Percentiles rank a stretch among this genome's conserved stretches.
These are phyloP conservation scores for Lolium rigidum DNA, from an alignment of 176 grass and related monocot genomes.

Conservation along the genomic window DNA sequence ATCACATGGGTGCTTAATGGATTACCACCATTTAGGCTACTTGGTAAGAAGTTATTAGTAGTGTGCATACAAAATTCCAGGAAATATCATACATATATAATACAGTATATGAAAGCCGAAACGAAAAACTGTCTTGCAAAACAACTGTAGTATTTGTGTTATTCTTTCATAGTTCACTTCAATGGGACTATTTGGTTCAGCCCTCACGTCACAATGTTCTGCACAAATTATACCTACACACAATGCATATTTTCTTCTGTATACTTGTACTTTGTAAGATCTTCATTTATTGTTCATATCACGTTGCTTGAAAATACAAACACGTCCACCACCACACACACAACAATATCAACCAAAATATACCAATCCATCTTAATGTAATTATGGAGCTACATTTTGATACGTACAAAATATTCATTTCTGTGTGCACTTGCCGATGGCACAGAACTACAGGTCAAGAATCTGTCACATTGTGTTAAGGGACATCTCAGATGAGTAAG, in stretches of 20 bases:
- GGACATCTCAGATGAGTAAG: conserved; percentile 93
- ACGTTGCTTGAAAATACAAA: neutral
- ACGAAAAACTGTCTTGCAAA: neutral
- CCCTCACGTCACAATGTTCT: neutral
- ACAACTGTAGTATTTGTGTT: neutral
- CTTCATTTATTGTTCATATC: neutral
- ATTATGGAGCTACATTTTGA: neutral
- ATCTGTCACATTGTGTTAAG: conserved; percentile 6
- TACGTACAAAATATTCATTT: conserved; percentile 1
- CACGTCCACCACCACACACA: neutral
- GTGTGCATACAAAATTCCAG: conserved; percentile 2
- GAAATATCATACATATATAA: neutral
- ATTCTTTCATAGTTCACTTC: neutral
- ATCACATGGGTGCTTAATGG: neutral
- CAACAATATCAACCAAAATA: conserved; percentile 5
- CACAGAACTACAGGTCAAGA: neutral
- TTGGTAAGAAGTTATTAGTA: conserved; percentile 9
- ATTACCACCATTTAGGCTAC: neutral
- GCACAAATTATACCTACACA: neutral
- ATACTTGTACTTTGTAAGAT: neutral
- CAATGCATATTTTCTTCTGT: neutral
- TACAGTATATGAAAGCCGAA: neutral
- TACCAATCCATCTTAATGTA: neutral
- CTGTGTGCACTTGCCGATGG: conserved; percentile 1
- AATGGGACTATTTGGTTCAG: neutral